Conservation (phyloP, 352 stramenopile genomes). For the Halophytophthora batemanensis region DNA sequence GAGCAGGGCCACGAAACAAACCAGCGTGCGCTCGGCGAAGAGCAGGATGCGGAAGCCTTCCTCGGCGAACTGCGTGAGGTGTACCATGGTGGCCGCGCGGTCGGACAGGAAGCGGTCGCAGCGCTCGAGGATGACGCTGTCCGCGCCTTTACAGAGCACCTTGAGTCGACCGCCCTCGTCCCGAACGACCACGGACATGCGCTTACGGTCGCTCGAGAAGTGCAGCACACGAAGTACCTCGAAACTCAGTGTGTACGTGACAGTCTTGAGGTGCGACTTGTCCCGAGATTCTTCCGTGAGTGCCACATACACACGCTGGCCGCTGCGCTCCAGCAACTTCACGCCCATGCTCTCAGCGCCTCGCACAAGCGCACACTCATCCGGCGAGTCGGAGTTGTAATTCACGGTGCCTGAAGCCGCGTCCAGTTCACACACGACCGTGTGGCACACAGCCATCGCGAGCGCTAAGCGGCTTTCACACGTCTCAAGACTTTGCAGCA, state of each 20-base stretch:
- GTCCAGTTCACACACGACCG: constrained; percentile 78
- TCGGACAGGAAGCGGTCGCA: constrained; percentile 60
- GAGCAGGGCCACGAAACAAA: constrained; percentile 18
- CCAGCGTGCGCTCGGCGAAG: constrained; percentile 70
- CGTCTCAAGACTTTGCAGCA: constrained; percentile 44
- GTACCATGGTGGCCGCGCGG: constrained; percentile 53
- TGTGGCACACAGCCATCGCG: constrained; percentile 82
- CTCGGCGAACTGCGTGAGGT: constrained; percentile 79
- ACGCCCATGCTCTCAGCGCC: constrained; percentile 78
- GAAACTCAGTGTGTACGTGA: constrained; percentile 64
- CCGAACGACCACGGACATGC: constrained; percentile 81
- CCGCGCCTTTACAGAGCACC: constrained; percentile 79
- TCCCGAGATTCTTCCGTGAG: constrained; percentile 61
- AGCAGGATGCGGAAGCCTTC: constrained; percentile 87
- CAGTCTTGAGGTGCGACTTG: constrained; percentile 52
- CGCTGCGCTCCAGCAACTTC: constrained; percentile 63
- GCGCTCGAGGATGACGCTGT: constrained; percentile 73
- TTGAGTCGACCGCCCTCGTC: constrained; percentile 50
- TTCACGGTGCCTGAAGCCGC: constrained; percentile 32
- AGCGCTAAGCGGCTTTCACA: constrained; percentile 61
- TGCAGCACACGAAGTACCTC: constrained; percentile 68
- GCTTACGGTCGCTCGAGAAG: constrained; percentile 79
- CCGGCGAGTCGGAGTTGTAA: constrained; percentile 91
- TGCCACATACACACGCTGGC: constrained; percentile 49
- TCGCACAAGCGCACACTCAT: constrained; percentile 90